These are phyloP conservation scores for Globisporangium alternatum DNA, from an alignment of 352 stramenopile species.

Conservation along the genomic window DNA sequence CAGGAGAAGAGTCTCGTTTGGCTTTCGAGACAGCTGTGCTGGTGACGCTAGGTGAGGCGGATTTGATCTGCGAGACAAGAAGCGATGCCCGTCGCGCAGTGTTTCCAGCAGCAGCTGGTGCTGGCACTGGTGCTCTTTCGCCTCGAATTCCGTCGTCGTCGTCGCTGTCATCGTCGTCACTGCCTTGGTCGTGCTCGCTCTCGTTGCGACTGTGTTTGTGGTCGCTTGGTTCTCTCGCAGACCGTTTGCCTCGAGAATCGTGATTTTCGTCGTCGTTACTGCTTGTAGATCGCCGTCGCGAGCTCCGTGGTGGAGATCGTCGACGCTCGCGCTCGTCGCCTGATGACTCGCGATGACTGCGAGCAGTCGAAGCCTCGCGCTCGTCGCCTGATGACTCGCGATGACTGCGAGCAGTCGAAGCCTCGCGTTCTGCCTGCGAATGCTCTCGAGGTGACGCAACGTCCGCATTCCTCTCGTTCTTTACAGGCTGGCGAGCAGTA, in stretches of 20 bases:
- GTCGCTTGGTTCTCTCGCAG: not conserved
- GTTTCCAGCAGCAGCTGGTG: conserved; percentile 6
- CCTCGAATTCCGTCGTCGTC: conserved; percentile 15
- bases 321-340: not conserved
- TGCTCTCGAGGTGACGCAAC: not conserved
- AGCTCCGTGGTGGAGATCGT: not conserved
- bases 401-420: not conserved
- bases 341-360: conserved; percentile 3
- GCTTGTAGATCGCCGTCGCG: conserved; percentile 1
- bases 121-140: not conserved
- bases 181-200: not conserved
- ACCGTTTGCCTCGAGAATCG: not conserved
- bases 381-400: conserved; percentile 5
- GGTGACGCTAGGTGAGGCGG: conserved; percentile 23
- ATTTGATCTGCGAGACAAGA: conserved; percentile 65
- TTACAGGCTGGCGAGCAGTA: not conserved
- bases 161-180: conserved; percentile 9
- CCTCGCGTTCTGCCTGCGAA: not conserved
- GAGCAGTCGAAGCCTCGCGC: not conserved
- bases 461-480: not conserved
- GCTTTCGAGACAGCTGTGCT: conserved; percentile 10
- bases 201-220: not conserved
- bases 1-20: conserved; percentile 5
- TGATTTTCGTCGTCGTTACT: not conserved
- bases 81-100: conserved; percentile 23